Evolutionary conservation across 192 early-diverging fungal species (phyloP).

Genomic region (Coemansia sp.): DNA sequence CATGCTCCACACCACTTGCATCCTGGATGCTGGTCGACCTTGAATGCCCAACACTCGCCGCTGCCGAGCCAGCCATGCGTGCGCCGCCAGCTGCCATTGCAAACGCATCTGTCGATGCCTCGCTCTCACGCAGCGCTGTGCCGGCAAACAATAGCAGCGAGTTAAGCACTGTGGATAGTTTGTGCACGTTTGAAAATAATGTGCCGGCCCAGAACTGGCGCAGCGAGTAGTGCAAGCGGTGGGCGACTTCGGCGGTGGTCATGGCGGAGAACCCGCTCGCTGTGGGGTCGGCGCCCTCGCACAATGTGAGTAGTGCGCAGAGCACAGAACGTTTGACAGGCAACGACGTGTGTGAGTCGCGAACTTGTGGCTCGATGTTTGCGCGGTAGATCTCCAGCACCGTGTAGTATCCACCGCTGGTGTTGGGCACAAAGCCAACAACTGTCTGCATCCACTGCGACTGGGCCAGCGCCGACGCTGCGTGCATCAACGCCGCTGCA

Average conservation of each 20-base stretch:
- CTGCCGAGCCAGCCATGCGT: not conserved
- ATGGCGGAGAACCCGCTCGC: slow-evolving; percentile 42
- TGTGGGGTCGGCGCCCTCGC: slow-evolving; percentile 35
- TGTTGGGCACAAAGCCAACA: slow-evolving; percentile 13
- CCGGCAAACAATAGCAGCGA: slow-evolving; percentile 43
- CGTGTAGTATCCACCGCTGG: slow-evolving; percentile 6
- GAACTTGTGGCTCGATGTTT: slow-evolving; percentile 31
- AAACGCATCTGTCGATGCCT: slow-evolving; percentile 47
- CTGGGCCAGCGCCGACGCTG: slow-evolving; percentile 28
- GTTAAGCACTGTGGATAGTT: slow-evolving; percentile 27
- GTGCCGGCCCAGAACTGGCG: slow-evolving; percentile 31
- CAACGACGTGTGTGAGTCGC: slow-evolving; percentile 17
- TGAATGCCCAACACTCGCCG: not conserved
- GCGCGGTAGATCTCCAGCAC: slow-evolving; percentile 44
- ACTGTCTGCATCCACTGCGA: slow-evolving; percentile 23
- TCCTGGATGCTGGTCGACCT: not conserved
- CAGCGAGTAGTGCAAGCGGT: slow-evolving; percentile 26
- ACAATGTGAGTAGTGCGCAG: slow-evolving; percentile 34
- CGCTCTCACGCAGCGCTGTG: slow-evolving; percentile 40
- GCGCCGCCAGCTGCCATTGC: slow-evolving; percentile 33
- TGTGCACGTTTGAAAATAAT: not conserved
- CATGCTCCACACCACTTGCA: not conserved
- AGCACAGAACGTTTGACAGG: slow-evolving; percentile 38
- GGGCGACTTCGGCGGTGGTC: slow-evolving; percentile 49
- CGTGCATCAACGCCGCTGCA: slow-evolving; percentile 15